Percentiles rank a stretch among this genome's conserved stretches.
Conservation (phyloP, 371 early-diverging fungal species). For the Thermomucor indicae-seudaticae region DNA sequence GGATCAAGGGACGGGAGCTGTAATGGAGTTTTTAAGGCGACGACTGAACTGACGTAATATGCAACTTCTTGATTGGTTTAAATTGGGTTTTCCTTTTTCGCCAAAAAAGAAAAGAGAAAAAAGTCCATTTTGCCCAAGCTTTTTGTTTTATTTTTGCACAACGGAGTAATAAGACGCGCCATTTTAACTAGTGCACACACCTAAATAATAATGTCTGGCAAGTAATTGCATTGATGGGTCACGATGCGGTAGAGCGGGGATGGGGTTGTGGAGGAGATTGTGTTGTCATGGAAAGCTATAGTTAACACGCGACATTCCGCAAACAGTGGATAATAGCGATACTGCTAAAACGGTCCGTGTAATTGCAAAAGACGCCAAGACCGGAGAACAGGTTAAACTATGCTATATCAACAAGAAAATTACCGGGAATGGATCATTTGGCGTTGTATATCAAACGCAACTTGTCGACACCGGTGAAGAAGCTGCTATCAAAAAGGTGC, state of each 20-base stretch:
- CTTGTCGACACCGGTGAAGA: slow-evolving; percentile 71
- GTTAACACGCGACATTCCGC: background rate
- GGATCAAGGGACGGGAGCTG: slow-evolving; percentile 57
- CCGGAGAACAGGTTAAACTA: slow-evolving; percentile 80
- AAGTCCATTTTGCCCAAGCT: too few relatives aligned
- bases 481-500: slow-evolving; percentile 92
- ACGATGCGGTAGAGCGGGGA: background rate
- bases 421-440: slow-evolving; percentile 94
- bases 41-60: slow-evolving; percentile 18
- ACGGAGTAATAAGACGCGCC: background rate
- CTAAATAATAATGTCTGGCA: slow-evolving; percentile 6
- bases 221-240: background rate
- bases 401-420: slow-evolving; percentile 86
- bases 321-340: slow-evolving; percentile 2
- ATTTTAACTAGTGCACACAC: too few relatives aligned
- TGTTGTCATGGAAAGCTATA: background rate
- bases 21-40: slow-evolving; percentile 53
- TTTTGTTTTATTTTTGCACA: background rate
- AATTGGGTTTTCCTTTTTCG: background rate
- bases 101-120: background rate
- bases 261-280: background rate
- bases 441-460: slow-evolving; percentile 93
- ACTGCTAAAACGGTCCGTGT: slow-evolving; percentile 22
- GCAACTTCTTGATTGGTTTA: too few relatives aligned
- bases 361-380: slow-evolving; percentile 78